A percentile compares a stretch with the other conserved stretches of the same genome.
Conservation (phyloP, 2,329 filamentous ascomycete genomes). For the Aspergillus viridinutans region DNA sequence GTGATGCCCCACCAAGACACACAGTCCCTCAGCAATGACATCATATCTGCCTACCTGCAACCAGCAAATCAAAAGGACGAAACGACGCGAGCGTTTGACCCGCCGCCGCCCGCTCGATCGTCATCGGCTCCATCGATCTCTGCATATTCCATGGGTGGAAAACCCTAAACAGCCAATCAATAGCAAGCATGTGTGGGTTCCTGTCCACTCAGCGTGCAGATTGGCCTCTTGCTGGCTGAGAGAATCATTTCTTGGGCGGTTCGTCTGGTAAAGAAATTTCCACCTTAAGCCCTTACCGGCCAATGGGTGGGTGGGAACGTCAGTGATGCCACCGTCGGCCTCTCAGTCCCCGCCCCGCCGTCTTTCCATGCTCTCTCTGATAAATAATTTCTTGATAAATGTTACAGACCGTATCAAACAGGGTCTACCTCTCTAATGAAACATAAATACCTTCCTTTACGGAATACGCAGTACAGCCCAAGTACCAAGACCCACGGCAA, state of each 20-base stretch:
- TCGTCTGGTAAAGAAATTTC: neutral
- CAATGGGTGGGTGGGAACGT: neutral
- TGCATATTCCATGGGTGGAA: slow-evolving; percentile 24
- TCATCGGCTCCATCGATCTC: slow-evolving; percentile 32
- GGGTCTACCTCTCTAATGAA: neutral
- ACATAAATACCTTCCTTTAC: neutral
- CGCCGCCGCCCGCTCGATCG: slow-evolving; percentile 21
- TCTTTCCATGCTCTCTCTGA: neutral
- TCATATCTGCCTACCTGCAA: slow-evolving; percentile 13
- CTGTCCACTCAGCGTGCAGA: slow-evolving; percentile 22
- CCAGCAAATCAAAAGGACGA: slow-evolving; percentile 7
- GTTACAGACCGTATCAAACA: neutral
- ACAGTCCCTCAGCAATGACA: slow-evolving; percentile 21
- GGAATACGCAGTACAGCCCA: neutral
- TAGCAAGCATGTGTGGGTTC: slow-evolving; percentile 2
- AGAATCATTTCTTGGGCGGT: slow-evolving; percentile 6
- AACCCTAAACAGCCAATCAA: slow-evolving; percentile 18
- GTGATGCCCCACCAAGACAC: neutral
- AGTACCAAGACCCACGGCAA: neutral
- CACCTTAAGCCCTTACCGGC: neutral
- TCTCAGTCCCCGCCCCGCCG: neutral
- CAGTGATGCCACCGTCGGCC: neutral
- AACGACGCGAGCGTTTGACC: slow-evolving; percentile 28
- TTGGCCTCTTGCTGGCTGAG: slow-evolving; percentile 19
- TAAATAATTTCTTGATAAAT: too few species aligned